Evolutionary conservation across 768 basidiomycete genomes (phyloP), one percentile per base, ranked within the genome.

Genomic region (Candolleomyces aberdarensis): DNA sequence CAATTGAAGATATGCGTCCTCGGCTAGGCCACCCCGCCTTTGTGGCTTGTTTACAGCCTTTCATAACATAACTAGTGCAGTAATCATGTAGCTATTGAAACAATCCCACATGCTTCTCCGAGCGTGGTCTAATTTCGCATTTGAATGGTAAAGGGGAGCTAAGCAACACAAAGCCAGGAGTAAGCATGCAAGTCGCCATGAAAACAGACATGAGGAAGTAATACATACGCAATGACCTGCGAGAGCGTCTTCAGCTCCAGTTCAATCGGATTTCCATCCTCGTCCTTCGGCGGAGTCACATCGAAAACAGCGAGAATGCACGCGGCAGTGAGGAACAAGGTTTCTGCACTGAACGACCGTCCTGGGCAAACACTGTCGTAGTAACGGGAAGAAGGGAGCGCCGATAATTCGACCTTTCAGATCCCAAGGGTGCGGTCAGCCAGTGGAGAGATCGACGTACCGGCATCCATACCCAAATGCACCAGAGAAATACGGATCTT

Each of bases 401-500:
- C 17, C 44, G 53, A 29, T 29, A 20, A 7, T 14, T 46, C 14
- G 9, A 22, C 3, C 11, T n/a, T 1, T 5, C 29, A 5, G 9
- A 56, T n/a, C 22, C 41, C 4, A 41, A 49, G 15, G 11, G 6
- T 15, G 39, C 22, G 39, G 49, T 17, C 36, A 3, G 5, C 5
- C 17, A 20, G 19, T 17, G 44, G 19, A 46, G 3, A 20, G 44
- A 20, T 17, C 3, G 44, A 63, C 62, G 40, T 50, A 48, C 31
- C 63, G 55, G 15, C 65, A 52, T 36, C 65, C 65, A 26, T 62
- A 66, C 2, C 65, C 65, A 36, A 64, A 66, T 7, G 65, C 65
- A 48, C 62, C 54, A 36, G 58, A 58, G n/a, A 60, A 8, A 14
- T 19, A 9, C 2, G 54, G 54, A 39, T 56, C 54, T 8, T n/a